Evolutionary conservation across 768 basidiomycete genomes (phyloP).

Genomic region (Dentipellis fragilis): DNA sequence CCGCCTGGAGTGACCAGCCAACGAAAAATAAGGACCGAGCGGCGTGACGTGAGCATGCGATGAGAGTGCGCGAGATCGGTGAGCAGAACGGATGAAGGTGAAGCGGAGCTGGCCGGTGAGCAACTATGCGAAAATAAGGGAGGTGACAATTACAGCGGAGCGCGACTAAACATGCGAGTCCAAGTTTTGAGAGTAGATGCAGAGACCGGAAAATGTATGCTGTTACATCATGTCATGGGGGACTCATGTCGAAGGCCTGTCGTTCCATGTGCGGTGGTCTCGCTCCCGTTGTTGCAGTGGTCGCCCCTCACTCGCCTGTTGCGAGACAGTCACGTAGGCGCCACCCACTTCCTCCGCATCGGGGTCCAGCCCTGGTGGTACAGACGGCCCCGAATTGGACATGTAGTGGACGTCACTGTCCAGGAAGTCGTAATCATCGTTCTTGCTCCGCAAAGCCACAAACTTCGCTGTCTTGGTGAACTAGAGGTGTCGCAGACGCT

Average conservation of each 20-base stretch:
- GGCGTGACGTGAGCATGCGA: neutral
- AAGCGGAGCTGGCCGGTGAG: neutral
- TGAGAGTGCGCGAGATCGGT: neutral
- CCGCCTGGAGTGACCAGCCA: neutral
- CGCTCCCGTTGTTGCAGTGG: slow-evolving; percentile 7
- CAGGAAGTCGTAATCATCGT: slow-evolving; percentile 63
- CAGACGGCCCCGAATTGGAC: slow-evolving; percentile 29
- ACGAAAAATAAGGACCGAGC: neutral
- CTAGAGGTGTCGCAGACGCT: slow-evolving; percentile 25
- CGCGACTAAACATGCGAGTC: neutral
- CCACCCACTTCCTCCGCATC: slow-evolving; percentile 66
- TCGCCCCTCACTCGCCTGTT: slow-evolving; percentile 59
- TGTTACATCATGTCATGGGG: neutral
- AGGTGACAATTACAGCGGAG: neutral
- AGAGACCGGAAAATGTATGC: neutral
- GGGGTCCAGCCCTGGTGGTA: slow-evolving; percentile 56
- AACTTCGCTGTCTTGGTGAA: slow-evolving; percentile 86
- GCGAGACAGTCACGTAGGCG: slow-evolving; percentile 80
- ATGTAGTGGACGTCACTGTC: slow-evolving; percentile 36
- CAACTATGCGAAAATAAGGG: neutral
- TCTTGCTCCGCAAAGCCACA: slow-evolving; percentile 68
- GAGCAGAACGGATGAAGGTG: neutral
- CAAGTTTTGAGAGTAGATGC: slow-evolving; percentile 1
- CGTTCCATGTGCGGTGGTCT: slow-evolving; percentile 10
- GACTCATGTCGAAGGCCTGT: neutral